Base-by-base conservation (phyloP, 208 protist genomes). In the Trichomonas gallinae region DNA sequence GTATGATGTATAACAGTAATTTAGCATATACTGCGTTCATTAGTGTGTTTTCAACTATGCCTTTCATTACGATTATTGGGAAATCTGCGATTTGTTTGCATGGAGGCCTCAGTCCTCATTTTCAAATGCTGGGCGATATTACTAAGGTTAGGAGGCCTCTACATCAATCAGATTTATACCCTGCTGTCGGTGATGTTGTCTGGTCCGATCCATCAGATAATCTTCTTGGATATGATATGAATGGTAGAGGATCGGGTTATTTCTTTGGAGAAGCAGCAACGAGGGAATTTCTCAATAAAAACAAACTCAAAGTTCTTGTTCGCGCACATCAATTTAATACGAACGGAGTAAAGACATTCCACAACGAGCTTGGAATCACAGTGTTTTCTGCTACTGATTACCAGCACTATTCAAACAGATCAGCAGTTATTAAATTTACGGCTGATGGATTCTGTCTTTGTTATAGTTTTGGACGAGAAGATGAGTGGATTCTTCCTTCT, bases 31-130 rank as follows among this genome's bases (percentile, higher is more conserved):
- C 97, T 91, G 98, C 98, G 85, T 99, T 99, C 97, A 99, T 99
- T 1, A 99, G 99, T 96, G 98, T 99, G 26, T 99, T 99, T 97
- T 99, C 99, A 97, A 99, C 99, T 96, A 98, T 99, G 15, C 98
- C 98, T 17, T 98, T 99, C 2, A 98, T 98, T 38, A 99, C 99
- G 81, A 97, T 99, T 0, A 96, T 97, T 87, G 97, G 97, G 83
- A 96, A 97, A 9, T 23, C 48, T 38, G 96, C 98, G 8, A 96
- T 99, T 15, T 99, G 98, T 96, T 98, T 98, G 44, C 98, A 99
- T 96, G 98, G 98, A 85, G 98, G 98, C 45, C 97, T 98, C 13
- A 98, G 98, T 15, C 98, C 98, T 82, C 97, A 97, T 97, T 87
- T 99, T 38, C 93, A 97, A 82, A 98, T 97, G 9, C 96, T 99